Percentiles rank a stretch among this genome's conserved stretches.
Conservation (phyloP, 805 yeast genomes). For the Yarrowia hollandica region DNA sequence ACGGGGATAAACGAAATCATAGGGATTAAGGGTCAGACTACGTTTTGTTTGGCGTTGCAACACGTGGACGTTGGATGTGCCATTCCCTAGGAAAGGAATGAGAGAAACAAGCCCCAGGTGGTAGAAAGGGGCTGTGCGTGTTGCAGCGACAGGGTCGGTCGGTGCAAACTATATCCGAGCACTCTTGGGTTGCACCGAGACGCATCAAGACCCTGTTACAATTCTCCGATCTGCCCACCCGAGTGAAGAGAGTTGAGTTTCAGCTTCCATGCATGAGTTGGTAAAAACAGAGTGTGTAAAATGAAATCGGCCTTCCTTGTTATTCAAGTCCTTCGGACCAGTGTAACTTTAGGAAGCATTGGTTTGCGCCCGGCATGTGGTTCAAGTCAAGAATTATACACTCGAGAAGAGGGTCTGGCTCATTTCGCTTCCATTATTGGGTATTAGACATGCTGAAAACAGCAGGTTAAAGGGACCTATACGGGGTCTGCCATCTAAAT, state of each 20-base stretch:
- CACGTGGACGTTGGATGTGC: background rate
- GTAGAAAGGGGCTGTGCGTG: background rate
- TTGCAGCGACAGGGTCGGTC: too few species aligned
- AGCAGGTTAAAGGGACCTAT: constrained; percentile 3
- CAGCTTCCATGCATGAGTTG: constrained; percentile 5
- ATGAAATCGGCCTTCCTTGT: background rate
- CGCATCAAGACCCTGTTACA: too few species aligned
- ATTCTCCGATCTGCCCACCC: constrained; percentile 1
- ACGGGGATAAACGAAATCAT: constrained; percentile 6
- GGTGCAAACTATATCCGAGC: too few species aligned
- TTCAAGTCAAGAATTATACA: background rate
- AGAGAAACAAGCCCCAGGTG: too few species aligned
- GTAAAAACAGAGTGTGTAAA: background rate
- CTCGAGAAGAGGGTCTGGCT: too few species aligned
- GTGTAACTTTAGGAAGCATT: background rate
- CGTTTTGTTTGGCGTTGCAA: too few species aligned
- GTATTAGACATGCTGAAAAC: background rate
- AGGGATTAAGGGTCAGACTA: too few species aligned
- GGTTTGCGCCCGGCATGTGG: too few species aligned
- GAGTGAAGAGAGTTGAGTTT: background rate
- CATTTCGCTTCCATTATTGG: background rate
- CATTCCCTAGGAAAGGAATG: background rate
- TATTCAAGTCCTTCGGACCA: background rate
- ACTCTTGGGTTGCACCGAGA: too few species aligned
- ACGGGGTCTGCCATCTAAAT: background rate